Evolutionary conservation across 257 asterid genomes (phyloP).

Genomic region (Craterostigma plantagineum): DNA sequence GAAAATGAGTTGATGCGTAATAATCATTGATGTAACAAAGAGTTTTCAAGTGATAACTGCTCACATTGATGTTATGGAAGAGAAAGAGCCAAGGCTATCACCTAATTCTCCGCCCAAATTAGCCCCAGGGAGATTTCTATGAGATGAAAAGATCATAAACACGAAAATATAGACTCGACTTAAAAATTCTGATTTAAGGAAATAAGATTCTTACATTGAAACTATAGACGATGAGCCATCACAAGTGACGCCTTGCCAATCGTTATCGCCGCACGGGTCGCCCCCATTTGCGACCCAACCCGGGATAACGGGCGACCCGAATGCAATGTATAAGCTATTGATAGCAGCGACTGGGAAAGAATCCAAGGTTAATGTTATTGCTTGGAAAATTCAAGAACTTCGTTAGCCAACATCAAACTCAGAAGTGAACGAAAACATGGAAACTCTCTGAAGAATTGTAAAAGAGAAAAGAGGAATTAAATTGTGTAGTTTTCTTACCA

Average conservation of each 20-base stretch:
- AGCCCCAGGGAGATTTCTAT: conserved; percentile 55
- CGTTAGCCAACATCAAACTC: not conserved
- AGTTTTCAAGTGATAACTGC: conserved; percentile 8
- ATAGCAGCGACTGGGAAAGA: conserved; percentile 65
- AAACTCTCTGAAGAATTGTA: too few species aligned
- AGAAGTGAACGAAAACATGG: too few species aligned
- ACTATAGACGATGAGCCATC: conserved; percentile 26
- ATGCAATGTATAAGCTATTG: conserved; percentile 38
- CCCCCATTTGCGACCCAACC: conserved; percentile 73
- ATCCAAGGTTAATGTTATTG: not conserved
- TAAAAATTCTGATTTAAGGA: not conserved
- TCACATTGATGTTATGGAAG: conserved; percentile 54
- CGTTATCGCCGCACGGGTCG: conserved; percentile 60
- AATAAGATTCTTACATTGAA: conserved; percentile 38
- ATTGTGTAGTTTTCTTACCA: conserved; percentile 24
- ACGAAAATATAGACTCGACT: conserved; percentile 1
- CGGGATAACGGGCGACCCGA: conserved; percentile 71
- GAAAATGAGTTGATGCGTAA: too few species aligned
- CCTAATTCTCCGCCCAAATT: conserved; percentile 86
- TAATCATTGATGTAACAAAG: not conserved
- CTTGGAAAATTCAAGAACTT: too few species aligned
- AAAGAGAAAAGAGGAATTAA: too few species aligned
- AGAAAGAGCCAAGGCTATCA: conserved; percentile 42
- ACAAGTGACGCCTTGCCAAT: conserved; percentile 85
- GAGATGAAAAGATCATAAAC: conserved; percentile 12